These are phyloP conservation scores for Termitomyces sp. DNA, from an alignment of 768 basidiomycete genomes.

Conservation along the genomic window DNA sequence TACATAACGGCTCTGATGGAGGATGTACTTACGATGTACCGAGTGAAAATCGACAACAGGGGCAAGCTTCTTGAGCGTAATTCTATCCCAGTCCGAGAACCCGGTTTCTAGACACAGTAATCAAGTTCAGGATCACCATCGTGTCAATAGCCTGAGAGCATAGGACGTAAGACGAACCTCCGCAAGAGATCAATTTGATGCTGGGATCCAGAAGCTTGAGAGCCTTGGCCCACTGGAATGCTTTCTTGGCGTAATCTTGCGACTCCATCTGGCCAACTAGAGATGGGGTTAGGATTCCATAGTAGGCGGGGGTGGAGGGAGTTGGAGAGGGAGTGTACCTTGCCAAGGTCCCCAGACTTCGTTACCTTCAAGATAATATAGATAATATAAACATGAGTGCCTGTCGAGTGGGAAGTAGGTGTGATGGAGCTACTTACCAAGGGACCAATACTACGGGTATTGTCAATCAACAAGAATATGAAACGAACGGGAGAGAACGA, in stretches of 20 bases:
- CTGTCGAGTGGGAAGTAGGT: background rate
- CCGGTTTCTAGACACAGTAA: slow-evolving; percentile 10
- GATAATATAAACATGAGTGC: background rate
- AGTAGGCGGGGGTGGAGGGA: too few species aligned
- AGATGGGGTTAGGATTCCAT: background rate
- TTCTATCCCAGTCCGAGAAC: slow-evolving; percentile 40
- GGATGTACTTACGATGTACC: slow-evolving; percentile 30
- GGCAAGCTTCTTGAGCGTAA: slow-evolving; percentile 35
- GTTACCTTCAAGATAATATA: slow-evolving; percentile 38
- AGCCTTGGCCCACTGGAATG: slow-evolving; percentile 61
- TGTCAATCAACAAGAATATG: background rate
- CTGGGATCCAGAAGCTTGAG: slow-evolving; percentile 52
- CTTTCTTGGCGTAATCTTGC: slow-evolving; percentile 51
- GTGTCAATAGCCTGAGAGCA: background rate
- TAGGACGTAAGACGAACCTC: slow-evolving; percentile 29
- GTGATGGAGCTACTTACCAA: slow-evolving; percentile 20
- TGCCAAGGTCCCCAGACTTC: slow-evolving; percentile 58
- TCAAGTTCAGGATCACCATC: slow-evolving; percentile 7
- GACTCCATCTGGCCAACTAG: slow-evolving; percentile 54
- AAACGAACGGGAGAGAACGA: background rate
- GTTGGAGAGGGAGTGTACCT: slow-evolving; percentile 21
- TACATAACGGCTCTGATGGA: too few species aligned
- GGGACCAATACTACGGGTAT: slow-evolving; percentile 28
- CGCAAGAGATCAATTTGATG: slow-evolving; percentile 55
- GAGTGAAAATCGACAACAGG: slow-evolving; percentile 51